Evolutionary conservation across 306 rosid species (phyloP), one percentile per base, ranked within the genome.

Genomic region (Benincasa hispida): DNA sequence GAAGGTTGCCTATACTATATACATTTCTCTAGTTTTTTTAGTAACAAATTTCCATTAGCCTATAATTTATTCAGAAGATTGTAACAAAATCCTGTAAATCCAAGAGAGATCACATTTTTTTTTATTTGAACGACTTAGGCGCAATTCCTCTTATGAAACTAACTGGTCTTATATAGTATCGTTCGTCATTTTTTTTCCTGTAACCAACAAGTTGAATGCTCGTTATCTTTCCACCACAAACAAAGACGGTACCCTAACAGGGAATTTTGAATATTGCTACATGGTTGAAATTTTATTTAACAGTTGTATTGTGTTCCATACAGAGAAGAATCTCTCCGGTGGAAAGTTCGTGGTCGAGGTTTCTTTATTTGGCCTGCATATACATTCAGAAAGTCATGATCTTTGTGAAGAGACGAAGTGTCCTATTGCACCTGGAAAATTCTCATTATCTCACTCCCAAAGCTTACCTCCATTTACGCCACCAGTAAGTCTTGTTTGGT

Each of bases 361-460:
- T 81, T 86, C 88, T 54, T 91, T 74, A 50, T 60, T 88, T 73
- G 96, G 97, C 68, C 13, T 90, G 54, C 91, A 63, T 63, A 92
- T 93, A 69, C 94, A 86, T 85, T 67, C 87, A 5, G 97, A 91
- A 93, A 80, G 67, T 12, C 81, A 24, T 50, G 82, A 84, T 69
- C 88, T 93, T 30, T 84, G 94, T 12, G 81, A 89, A 51, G 89
- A 85, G 85, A 77, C 79, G 15, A 25, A 86, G 12, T 89, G 92
- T 61, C 94, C 98, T n/a, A 80, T 93, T 78, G 47, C 80, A 12
- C 76, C 82, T 12, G 89, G 93, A 57, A 76, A 85, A 75, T 93
- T 93, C 65, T 80, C 87, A 79, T 81, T 93, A 78, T 72, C 97
- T 76, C 97, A 93, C 86, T 77, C 87, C 25, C 96, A 91, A 83